These are phyloP conservation scores for Durotheca rogersii DNA, from an alignment of 495 filamentous ascomycete genomes.

Conservation along the genomic window DNA sequence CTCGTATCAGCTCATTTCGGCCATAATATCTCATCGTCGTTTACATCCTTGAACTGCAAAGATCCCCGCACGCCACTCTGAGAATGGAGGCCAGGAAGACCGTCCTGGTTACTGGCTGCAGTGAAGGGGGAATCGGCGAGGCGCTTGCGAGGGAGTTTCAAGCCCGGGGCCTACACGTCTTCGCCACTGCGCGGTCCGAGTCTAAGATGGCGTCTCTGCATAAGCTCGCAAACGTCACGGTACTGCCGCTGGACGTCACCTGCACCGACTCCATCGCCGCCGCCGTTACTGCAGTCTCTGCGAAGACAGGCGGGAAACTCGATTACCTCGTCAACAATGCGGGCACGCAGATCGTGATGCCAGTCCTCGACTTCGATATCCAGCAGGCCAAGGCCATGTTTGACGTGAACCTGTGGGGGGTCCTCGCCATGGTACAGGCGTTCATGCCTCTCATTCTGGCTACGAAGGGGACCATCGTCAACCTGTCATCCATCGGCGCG, in stretches of 20 bases:
- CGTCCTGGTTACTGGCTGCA: conserved; percentile 48
- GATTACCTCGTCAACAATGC: conserved; percentile 54
- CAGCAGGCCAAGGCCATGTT: conserved; percentile 44
- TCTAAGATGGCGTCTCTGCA: conserved; percentile 37
- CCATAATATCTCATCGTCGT: no score
- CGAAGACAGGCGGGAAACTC: conserved; percentile 34
- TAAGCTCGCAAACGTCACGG: conserved; percentile 22
- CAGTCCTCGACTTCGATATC: conserved; percentile 38
- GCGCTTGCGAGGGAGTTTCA: conserved; percentile 43
- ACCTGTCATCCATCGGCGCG: conserved; percentile 42
- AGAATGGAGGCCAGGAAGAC: conserved; percentile 6
- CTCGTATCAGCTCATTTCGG: no score
- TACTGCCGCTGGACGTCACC: conserved; percentile 39
- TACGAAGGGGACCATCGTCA: conserved; percentile 47
- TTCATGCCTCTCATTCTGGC: conserved; percentile 48
- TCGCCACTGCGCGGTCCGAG: conserved; percentile 45
- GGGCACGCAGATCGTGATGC: no score
- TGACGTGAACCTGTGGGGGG: conserved; percentile 53
- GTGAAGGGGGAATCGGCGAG: conserved; percentile 43
- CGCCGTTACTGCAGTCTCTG: conserved; percentile 26
- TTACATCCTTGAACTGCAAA: no score
- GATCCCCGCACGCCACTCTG: no score
- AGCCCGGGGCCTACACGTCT: conserved; percentile 39
- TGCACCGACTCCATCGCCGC: conserved; percentile 31
- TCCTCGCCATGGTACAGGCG: conserved; percentile 43